These are phyloP conservation scores for Hypocreales sp. DNA, from an alignment of 2,329 filamentous ascomycete genomes.

Conservation along the genomic window DNA sequence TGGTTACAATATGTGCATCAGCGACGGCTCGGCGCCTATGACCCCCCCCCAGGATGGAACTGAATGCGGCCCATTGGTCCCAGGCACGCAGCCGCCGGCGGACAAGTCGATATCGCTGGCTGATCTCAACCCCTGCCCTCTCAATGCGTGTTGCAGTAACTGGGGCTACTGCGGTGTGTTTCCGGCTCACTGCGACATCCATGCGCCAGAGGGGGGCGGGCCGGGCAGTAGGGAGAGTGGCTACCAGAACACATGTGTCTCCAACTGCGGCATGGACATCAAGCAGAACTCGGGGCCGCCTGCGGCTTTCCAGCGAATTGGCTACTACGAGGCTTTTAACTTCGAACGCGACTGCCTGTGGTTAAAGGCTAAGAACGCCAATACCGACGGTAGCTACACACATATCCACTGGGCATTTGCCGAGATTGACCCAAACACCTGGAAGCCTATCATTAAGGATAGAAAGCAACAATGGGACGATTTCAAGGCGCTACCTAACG, in stretches of 20 bases:
- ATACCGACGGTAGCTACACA: constrained; percentile 7
- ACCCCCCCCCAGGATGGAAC: neutral
- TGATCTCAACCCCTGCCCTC: neutral
- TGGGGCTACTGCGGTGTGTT: constrained; percentile 2
- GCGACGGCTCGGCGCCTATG: neutral
- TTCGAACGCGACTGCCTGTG: constrained; percentile 4
- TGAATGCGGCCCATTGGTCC: neutral
- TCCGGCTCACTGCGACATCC: constrained; percentile 1
- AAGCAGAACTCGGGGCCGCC: constrained; percentile 1
- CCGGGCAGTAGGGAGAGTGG: constrained; percentile 5
- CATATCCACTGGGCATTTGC: constrained; percentile 15
- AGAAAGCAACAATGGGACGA: constrained; percentile 9
- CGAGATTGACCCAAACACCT: constrained; percentile 8
- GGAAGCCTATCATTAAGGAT: constrained; percentile 6
- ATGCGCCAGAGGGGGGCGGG: neutral
- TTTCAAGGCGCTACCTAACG: constrained; percentile 7
- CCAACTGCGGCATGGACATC: constrained; percentile 11
- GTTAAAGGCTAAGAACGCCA: constrained; percentile 4
- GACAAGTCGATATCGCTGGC: neutral
- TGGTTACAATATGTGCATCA: neutral
- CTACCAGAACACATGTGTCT: constrained; percentile 7
- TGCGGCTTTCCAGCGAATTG: constrained; percentile 5
- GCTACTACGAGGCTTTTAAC: constrained; percentile 8
- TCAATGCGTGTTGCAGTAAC: constrained; percentile 3
- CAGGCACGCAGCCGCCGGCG: neutral